Evolutionary conservation across 768 basidiomycete species (phyloP).

Genomic region (Amanita phalloides): DNA sequence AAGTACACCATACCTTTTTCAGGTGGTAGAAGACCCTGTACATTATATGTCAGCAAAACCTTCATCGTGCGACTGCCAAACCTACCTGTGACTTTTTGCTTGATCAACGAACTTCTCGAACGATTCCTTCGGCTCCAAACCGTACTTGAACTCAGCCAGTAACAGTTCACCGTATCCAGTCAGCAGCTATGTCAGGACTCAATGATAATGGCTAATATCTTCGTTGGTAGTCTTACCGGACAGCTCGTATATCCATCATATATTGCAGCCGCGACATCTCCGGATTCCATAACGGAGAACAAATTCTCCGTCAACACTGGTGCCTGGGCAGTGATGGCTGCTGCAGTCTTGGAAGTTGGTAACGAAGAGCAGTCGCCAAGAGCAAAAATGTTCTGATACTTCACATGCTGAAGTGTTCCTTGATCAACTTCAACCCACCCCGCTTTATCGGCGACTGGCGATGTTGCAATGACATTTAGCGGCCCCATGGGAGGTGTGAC

Average conservation of each 20-base stretch:
- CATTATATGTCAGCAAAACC: constrained; percentile 8
- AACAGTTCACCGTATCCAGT: constrained; percentile 77
- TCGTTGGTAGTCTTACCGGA: constrained; percentile 40
- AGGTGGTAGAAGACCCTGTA: constrained; percentile 73
- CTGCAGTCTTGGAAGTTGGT: constrained; percentile 94
- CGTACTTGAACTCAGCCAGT: constrained; percentile 94
- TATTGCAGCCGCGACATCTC: constrained; percentile 51
- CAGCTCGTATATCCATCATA: constrained; percentile 92
- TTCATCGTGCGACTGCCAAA: constrained; percentile 1
- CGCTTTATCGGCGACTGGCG: constrained; percentile 65
- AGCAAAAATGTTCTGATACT: constrained; percentile 77
- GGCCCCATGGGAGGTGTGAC: constrained; percentile 92
- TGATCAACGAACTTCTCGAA: constrained; percentile 70
- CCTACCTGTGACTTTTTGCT: constrained; percentile 59
- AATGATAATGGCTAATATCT: constrained; percentile 1
- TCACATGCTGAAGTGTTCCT: constrained; percentile 73
- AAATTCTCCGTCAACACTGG: constrained; percentile 89
- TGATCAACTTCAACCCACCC: constrained; percentile 90
- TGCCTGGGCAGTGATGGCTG: constrained; percentile 85
- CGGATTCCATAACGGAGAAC: constrained; percentile 62
- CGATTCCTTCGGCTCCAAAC: constrained; percentile 76
- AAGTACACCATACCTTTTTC: constrained; percentile 47
- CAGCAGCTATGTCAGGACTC: constrained; percentile 37
- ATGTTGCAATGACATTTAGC: constrained; percentile 65
- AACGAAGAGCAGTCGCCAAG: constrained; percentile 89